Evolutionary conservation across 257 asterid species (phyloP).

Genomic region (Ilex asprella): DNA sequence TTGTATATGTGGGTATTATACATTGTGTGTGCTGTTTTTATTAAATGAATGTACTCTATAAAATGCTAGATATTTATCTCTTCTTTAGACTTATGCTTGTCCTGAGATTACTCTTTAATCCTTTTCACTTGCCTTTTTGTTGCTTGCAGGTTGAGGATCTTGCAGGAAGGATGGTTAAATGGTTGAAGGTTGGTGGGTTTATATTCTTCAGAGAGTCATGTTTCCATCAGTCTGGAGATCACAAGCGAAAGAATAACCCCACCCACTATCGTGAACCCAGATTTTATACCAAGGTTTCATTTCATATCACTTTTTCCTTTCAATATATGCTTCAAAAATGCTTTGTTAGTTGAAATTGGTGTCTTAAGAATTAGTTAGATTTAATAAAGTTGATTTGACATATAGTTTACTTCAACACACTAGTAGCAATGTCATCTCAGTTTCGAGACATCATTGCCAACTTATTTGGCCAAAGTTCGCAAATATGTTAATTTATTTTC

Average conservation of each 20-base stretch:
- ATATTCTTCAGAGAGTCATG: conserved; percentile 94
- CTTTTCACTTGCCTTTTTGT: conserved; percentile 2
- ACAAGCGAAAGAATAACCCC: conserved; percentile 78
- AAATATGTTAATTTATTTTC: not conserved
- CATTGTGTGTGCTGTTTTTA: not conserved
- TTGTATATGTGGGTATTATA: no score
- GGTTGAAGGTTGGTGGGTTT: conserved; percentile 93
- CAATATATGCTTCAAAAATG: not conserved
- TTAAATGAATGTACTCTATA: no score
- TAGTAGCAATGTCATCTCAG: not conserved
- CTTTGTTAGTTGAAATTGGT: not conserved
- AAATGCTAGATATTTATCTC: no score
- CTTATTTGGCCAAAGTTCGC: not conserved
- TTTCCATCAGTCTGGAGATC: conserved; percentile 95
- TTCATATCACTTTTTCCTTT: not conserved
- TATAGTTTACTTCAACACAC: not conserved
- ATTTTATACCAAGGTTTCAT: conserved; percentile 75
- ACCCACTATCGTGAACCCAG: conserved; percentile 97
- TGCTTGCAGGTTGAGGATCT: conserved; percentile 61
- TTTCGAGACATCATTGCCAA: no score
- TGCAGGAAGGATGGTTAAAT: conserved; percentile 65
- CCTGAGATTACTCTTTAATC: not conserved
- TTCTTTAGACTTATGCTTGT: not conserved
- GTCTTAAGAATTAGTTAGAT: not conserved
- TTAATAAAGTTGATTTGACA: not conserved